Conservation (phyloP, 2,329 filamentous ascomycete species). For the Cladosporium sphaerospermum region DNA sequence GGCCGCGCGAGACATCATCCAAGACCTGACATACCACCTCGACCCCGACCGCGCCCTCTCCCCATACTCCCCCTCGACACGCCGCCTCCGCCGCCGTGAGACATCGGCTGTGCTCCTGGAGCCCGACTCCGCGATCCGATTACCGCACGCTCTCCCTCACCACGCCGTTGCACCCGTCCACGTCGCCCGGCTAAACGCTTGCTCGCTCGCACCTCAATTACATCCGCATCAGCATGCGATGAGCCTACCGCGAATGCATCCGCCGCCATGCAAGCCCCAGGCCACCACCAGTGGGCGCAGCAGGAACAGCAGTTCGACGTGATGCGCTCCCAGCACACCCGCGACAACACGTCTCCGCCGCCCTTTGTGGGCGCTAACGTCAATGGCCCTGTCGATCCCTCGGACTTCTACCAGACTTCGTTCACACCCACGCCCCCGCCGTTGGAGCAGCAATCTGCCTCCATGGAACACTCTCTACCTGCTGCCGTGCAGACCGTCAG, state of each 20-base stretch:
- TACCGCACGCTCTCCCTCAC: too few species aligned
- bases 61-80: background rate
- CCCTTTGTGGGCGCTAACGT: constrained; percentile 15
- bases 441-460: constrained; percentile 10
- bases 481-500: constrained; percentile 9
- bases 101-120: background rate
- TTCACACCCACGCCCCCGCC: constrained; percentile 10
- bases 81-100: constrained; percentile 3
- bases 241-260: constrained; percentile 6
- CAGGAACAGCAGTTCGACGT: constrained; percentile 8
- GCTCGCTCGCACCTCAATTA: background rate
- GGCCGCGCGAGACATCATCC: too few species aligned
- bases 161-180: background rate
- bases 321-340: background rate
- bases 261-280: constrained; percentile 8
- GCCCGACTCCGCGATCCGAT: background rate
- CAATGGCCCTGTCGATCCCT: constrained; percentile 16
- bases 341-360: constrained; percentile 8
- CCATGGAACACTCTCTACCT: constrained; percentile 1
- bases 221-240: constrained; percentile 8
- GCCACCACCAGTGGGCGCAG: constrained; percentile 8
- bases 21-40: too few species aligned
- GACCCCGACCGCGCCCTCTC: background rate
- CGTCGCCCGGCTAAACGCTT: constrained; percentile 6
- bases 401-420: constrained; percentile 16